Evolutionary conservation across 1,284 basidiomycete species (phyloP).

Genomic region (Ceratobasidium sp.): DNA sequence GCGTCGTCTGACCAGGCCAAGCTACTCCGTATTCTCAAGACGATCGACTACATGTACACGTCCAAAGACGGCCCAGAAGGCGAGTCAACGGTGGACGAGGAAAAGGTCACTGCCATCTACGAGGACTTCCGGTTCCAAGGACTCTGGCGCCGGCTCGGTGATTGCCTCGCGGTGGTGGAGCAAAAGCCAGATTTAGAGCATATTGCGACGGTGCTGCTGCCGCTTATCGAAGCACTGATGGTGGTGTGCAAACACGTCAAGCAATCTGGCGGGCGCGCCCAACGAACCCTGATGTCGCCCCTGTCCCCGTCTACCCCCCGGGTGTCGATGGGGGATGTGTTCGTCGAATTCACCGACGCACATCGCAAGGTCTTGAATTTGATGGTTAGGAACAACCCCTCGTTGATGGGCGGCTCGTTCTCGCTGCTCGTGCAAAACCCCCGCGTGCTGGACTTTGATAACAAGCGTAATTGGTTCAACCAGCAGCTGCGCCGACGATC

Average conservation of each 20-base stretch:
- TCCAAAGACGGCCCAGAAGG: constrained; percentile 64
- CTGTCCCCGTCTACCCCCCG: constrained; percentile 70
- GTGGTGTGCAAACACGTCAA: constrained; percentile 97
- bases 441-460: constrained; percentile 98
- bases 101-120: constrained; percentile 87
- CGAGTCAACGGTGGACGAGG: constrained; percentile 64
- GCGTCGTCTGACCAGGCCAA: constrained; percentile 94
- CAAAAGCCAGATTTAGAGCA: constrained; percentile 83
- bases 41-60: constrained; percentile 94
- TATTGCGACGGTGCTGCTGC: constrained; percentile 88
- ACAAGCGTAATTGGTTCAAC: constrained; percentile 98
- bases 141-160: constrained; percentile 86
- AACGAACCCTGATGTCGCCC: constrained; percentile 68
- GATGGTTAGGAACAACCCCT: constrained; percentile 98
- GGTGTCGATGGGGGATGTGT: constrained; percentile 82
- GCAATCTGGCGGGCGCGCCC: constrained; percentile 60
- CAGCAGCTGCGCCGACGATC: constrained; percentile 93
- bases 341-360: constrained; percentile 92
- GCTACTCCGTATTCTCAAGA: constrained; percentile 90
- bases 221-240: constrained; percentile 95
- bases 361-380: constrained; percentile 96
- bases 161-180: constrained; percentile 85
- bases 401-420: constrained; percentile 98
- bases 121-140: constrained; percentile 86
- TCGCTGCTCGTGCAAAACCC: constrained; percentile 96